phyloP scores from a whole-genome alignment of 2,329 filamentous ascomycete genomes.

The Cytospora mali region DNA sequence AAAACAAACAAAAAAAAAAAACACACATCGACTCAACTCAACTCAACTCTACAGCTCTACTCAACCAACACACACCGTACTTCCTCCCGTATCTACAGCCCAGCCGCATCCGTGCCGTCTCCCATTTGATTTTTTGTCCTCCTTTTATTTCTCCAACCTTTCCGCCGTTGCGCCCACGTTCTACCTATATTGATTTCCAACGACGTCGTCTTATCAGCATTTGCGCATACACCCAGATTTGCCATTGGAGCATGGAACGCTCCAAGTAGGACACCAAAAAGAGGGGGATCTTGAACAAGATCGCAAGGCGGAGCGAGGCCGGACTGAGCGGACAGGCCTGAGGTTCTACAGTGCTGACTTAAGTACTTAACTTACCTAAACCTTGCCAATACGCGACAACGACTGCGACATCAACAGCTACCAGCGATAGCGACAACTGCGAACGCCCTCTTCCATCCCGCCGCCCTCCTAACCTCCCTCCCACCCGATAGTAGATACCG shows the following conservation, averaged over 20 bases:
- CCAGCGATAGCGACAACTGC: conserved; percentile 16
- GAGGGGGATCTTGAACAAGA: conserved; percentile 8
- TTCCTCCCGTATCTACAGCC: background rate
- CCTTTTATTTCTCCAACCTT: background rate
- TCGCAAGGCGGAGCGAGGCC: conserved; percentile 2
- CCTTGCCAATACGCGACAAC: background rate
- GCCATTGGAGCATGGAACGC: conserved; percentile 20
- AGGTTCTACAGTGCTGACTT: background rate
- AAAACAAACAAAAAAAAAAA: no score
- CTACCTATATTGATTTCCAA: background rate
- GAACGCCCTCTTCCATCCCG: conserved; percentile 3
- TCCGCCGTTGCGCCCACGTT: background rate
- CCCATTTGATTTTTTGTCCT: background rate
- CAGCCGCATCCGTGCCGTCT: background rate
- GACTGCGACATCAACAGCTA: conserved; percentile 17
- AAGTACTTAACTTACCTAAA: no score
- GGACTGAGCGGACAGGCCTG: conserved; percentile 2
- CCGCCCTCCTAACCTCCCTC: conserved; percentile 16
- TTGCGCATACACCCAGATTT: background rate
- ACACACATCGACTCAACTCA: background rate
- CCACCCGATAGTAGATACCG: conserved; percentile 1
- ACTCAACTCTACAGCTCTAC: background rate
- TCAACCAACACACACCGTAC: conserved; percentile 3
- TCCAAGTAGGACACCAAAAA: conserved; percentile 7
- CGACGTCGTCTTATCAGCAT: background rate